A percentile compares a stretch with the other conserved stretches of the same genome.
Evolutionary conservation across 2,329 filamentous ascomycete species (phyloP).

Genomic region (Peltaster fructicola): DNA sequence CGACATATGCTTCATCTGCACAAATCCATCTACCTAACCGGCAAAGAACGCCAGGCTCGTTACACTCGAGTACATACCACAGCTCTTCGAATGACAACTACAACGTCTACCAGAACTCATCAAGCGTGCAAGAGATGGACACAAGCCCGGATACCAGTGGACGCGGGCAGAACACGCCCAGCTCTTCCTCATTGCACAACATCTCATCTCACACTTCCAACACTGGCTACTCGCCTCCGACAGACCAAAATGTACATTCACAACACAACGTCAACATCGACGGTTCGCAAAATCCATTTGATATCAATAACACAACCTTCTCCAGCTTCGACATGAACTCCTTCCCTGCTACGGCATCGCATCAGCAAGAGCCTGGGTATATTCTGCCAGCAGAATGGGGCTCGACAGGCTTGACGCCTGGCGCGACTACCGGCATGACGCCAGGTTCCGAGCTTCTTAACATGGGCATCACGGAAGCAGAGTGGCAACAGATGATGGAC

Average conservation of each 20-base stretch:
- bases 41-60: conserved; percentile 11
- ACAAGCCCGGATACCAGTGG: conserved; percentile 14
- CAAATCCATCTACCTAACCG: conserved; percentile 12
- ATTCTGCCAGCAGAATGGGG: conserved; percentile 8
- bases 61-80: conserved; percentile 7
- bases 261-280: conserved; percentile 2
- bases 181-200: conserved; percentile 12
- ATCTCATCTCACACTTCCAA: conserved; percentile 13
- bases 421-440: conserved; percentile 6
- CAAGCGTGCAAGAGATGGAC: conserved; percentile 9
- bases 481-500: conserved; percentile 16
- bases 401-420: conserved; percentile 8
- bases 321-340: conserved; percentile 9
- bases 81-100: conserved; percentile 8
- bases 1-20: neutral
- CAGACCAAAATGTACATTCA: conserved; percentile 4
- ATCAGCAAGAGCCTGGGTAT: conserved; percentile 9
- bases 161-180: conserved; percentile 12
- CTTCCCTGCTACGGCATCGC: conserved; percentile 4
- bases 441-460: conserved; percentile 8
- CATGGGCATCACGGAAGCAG: conserved; percentile 15
- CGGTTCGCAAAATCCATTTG: conserved; percentile 6
- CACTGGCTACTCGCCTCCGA: conserved; percentile 13
- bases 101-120: too few relatives aligned
- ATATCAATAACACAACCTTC: conserved; percentile 6